Conservation (phyloP, 208 protist species). For the Acanthamoeba royreba region DNA sequence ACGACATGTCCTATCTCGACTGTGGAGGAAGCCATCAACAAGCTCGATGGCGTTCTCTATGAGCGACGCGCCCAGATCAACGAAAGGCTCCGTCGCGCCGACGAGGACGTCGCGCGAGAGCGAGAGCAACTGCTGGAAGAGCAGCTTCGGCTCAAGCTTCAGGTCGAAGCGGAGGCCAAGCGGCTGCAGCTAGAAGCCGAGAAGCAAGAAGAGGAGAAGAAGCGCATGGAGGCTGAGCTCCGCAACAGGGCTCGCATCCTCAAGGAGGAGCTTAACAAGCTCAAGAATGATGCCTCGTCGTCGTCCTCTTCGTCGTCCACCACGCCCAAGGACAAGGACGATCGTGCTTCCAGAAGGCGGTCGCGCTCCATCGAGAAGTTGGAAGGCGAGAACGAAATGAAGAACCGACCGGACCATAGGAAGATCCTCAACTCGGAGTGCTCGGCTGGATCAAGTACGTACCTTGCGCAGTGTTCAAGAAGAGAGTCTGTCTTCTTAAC, state of each 20-base stretch:
- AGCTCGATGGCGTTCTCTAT: background rate
- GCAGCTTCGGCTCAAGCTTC: background rate
- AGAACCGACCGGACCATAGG: background rate
- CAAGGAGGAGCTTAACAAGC: constrained; percentile 4
- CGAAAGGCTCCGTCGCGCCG: background rate
- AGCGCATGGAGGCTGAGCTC: background rate
- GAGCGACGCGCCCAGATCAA: background rate
- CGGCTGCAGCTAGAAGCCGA: no score
- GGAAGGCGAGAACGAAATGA: no score
- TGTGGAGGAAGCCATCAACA: background rate
- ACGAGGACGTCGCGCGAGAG: background rate
- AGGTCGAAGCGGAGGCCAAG: background rate
- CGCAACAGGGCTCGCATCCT: background rate
- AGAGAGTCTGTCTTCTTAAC: no score
- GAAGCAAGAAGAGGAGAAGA: background rate
- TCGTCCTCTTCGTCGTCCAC: background rate
- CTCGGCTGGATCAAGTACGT: background rate
- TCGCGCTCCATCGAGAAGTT: no score
- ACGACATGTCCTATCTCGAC: background rate
- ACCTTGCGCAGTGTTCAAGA: background rate
- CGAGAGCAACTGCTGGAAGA: background rate
- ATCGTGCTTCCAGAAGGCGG: no score
- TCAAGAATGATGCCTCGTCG: background rate
- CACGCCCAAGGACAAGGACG: no score
- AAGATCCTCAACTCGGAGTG: constrained; percentile 5